Percentiles rank a stretch among this genome's conserved stretches.
Evolutionary conservation across 805 yeast genomes (phyloP).

Genomic region (Starmerella lactis-condensi): DNA sequence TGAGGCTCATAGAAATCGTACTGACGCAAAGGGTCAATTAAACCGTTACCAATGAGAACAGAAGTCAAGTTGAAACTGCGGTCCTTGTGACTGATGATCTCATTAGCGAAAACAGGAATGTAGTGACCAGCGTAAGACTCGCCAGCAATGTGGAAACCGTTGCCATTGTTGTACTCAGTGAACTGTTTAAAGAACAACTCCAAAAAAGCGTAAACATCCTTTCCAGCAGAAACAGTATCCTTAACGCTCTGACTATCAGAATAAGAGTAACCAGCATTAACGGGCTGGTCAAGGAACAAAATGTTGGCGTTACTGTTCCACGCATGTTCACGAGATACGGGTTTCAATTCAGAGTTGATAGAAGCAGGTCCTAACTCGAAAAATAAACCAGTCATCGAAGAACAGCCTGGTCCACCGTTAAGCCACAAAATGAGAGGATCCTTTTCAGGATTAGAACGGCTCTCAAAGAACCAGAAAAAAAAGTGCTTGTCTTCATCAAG

Average conservation of each 20-base stretch:
- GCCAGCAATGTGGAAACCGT: constrained; percentile 68
- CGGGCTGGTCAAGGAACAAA: constrained; percentile 77
- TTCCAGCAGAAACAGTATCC: constrained; percentile 63
- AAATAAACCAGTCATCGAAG: constrained; percentile 69
- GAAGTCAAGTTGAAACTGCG: constrained; percentile 49
- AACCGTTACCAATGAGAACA: constrained; percentile 76
- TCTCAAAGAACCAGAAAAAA: constrained; percentile 70
- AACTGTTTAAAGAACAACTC: constrained; percentile 64
- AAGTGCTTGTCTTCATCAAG: constrained; percentile 70
- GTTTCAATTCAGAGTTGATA: constrained; percentile 40
- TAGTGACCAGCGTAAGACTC: constrained; percentile 85
- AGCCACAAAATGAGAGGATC: constrained; percentile 80
- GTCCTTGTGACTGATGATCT: constrained; percentile 50
- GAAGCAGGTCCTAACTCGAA: constrained; percentile 75
- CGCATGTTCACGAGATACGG: constrained; percentile 52
- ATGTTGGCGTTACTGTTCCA: constrained; percentile 79
- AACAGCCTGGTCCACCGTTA: constrained; percentile 92
- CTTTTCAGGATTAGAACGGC: constrained; percentile 68
- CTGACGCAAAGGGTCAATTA: constrained; percentile 70
- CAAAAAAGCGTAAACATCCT: constrained; percentile 64
- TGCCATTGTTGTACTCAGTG: constrained; percentile 31
- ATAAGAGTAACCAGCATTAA: constrained; percentile 63
- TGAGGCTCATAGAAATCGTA: constrained; percentile 67
- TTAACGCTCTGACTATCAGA: constrained; percentile 38
- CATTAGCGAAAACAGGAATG: constrained; percentile 74